Evolutionary conservation across 352 stramenopile species (phyloP).

Genomic region (Phytophthora sansomeana): DNA sequence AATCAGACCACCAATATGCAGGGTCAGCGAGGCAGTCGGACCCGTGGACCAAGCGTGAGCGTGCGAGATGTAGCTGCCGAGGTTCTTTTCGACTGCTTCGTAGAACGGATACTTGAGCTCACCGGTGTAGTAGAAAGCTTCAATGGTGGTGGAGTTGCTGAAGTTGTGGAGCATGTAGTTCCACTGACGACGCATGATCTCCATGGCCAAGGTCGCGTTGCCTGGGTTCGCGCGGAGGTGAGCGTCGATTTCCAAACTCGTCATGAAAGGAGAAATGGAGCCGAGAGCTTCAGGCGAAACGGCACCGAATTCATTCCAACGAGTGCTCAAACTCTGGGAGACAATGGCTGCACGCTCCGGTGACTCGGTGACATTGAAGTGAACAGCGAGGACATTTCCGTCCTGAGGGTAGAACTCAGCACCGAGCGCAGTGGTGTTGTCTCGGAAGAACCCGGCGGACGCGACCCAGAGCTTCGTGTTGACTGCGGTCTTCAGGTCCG

Average conservation of each 20-base stretch:
- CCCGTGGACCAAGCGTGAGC: slow-evolving; percentile 47
- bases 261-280: slow-evolving; percentile 46
- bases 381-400: slow-evolving; percentile 42
- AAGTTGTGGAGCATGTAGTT: slow-evolving; percentile 48
- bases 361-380: slow-evolving; percentile 41
- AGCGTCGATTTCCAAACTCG: slow-evolving; percentile 41
- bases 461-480: slow-evolving; percentile 46
- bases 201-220: slow-evolving; percentile 33
- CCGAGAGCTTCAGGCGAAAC: slow-evolving; percentile 39
- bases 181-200: slow-evolving; percentile 47
- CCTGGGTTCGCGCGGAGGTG: slow-evolving; percentile 35
- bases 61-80: slow-evolving; percentile 44
- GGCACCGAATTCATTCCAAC: slow-evolving; percentile 45
- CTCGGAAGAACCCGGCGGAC: slow-evolving; percentile 27
- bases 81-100: slow-evolving; percentile 19
- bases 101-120: slow-evolving; percentile 51
- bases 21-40: slow-evolving; percentile 34
- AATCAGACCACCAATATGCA: slow-evolving; percentile 35
- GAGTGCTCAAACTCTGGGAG: slow-evolving; percentile 24
- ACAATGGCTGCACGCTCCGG: slow-evolving; percentile 25
- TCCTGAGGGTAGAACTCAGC: slow-evolving; percentile 38
- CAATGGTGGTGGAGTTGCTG: slow-evolving; percentile 49
- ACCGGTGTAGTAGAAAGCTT: slow-evolving; percentile 46
- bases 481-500: slow-evolving; percentile 31
- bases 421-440: slow-evolving; percentile 41